Evolutionary conservation across 179 eudicot species (phyloP).

Genomic region (Spinacia oleracea): DNA sequence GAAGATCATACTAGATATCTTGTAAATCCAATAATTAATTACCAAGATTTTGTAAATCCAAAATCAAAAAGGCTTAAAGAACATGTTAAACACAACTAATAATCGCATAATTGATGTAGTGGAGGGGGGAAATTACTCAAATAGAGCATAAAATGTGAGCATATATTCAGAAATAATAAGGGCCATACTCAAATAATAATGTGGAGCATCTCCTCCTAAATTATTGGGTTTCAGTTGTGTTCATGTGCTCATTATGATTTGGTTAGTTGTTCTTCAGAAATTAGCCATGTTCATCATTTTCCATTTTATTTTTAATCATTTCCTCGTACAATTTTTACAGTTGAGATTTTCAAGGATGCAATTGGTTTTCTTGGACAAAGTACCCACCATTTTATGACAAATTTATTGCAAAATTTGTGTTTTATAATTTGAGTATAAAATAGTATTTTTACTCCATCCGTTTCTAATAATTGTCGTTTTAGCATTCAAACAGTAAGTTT

Average conservation of each 20-base stretch:
- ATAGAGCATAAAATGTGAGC: background rate
- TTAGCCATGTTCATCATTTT: constrained; percentile 29
- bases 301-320: background rate
- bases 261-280: constrained; percentile 33
- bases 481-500: too few species aligned
- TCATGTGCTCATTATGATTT: constrained; percentile 41
- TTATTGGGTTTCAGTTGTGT: constrained; percentile 32
- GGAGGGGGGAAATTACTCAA: background rate
- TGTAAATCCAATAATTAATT: too few species aligned
- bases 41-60: too few species aligned
- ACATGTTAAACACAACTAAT: constrained; percentile 5
- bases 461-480: too few species aligned
- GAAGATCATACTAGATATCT: too few species aligned
- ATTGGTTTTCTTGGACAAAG: background rate
- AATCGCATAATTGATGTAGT: constrained; percentile 17
- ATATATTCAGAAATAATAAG: constrained; percentile 11
- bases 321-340: constrained; percentile 30
- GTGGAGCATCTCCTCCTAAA: constrained; percentile 18
- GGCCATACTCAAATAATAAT: constrained; percentile 21
- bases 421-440: too few species aligned
- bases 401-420: background rate
- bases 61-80: too few species aligned
- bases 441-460: too few species aligned
- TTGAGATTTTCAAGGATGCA: constrained; percentile 12
- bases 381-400: constrained; percentile 26